These are phyloP conservation scores for Trichophaea hybrida DNA, from an alignment of 2,329 filamentous ascomycete species.

Conservation along the genomic window DNA sequence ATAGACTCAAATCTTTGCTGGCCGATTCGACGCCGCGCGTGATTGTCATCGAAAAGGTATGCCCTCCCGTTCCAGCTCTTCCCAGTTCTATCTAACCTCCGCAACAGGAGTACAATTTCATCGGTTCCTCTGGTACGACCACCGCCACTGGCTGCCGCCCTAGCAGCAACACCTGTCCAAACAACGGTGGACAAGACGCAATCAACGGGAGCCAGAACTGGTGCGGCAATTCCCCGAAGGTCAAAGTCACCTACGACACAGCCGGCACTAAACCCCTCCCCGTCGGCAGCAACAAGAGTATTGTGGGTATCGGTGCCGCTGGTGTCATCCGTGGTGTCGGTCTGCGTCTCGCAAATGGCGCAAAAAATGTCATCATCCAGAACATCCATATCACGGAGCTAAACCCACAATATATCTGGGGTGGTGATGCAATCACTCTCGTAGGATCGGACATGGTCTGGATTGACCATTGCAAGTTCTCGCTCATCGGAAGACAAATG, in stretches of 20 bases:
- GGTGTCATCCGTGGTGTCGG: conserved; percentile 28
- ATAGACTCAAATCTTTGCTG: conserved; percentile 26
- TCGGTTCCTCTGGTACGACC: conserved; percentile 24
- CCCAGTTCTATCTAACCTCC: background rate
- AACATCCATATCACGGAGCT: conserved; percentile 29
- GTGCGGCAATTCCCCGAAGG: conserved; percentile 12
- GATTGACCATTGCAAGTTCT: conserved; percentile 34
- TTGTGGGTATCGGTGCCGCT: conserved; percentile 26
- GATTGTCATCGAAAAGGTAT: conserved; percentile 31
- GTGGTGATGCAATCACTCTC: conserved; percentile 31
- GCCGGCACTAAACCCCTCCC: conserved; percentile 26
- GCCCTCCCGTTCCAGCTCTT: background rate
- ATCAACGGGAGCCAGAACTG: conserved; percentile 10
- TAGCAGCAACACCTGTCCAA: conserved; percentile 26
- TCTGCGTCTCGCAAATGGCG: conserved; percentile 26
- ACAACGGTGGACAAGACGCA: conserved; percentile 23
- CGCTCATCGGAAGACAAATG: conserved; percentile 36
- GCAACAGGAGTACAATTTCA: conserved; percentile 26
- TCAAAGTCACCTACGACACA: conserved; percentile 21
- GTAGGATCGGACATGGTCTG: conserved; percentile 30
- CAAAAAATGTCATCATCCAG: conserved; percentile 26
- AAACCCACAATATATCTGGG: conserved; percentile 33
- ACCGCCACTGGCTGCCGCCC: conserved; percentile 28
- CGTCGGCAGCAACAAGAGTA: conserved; percentile 27
- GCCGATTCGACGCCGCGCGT: conserved; percentile 30